Percentiles rank a stretch among this genome's conserved stretches.
phyloP scores from a whole-genome alignment of 345 rosid species.

The Eucalyptus fibrosa region DNA sequence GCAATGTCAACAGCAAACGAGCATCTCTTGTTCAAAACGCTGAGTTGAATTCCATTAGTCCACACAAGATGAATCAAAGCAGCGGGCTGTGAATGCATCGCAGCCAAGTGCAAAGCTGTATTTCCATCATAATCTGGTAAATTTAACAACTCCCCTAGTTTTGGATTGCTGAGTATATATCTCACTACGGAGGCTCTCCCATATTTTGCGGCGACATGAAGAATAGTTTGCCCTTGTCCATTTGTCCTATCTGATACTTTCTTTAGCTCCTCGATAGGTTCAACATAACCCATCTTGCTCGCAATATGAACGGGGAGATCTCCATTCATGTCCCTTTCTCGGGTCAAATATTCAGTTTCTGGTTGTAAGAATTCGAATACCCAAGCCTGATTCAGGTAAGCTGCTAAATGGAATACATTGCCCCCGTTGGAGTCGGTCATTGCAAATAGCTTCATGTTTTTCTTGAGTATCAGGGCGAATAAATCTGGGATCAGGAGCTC shows the following conservation, averaged over 20 bases:
- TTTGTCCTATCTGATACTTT: fast-evolving
- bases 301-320: too few relatives aligned
- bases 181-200: not conserved
- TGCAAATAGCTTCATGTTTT: too few relatives aligned
- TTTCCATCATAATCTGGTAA: fast-evolving
- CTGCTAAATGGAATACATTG: too few relatives aligned
- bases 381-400: fast-evolving
- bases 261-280: fast-evolving
- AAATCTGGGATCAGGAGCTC: too few relatives aligned
- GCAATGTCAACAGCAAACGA: too few relatives aligned
- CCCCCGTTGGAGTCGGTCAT: too few relatives aligned
- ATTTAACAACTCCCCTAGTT: fast-evolving
- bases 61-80: too few relatives aligned
- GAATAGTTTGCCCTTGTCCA: not conserved
- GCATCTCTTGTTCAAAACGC: fast-evolving
- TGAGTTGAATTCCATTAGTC: fast-evolving
- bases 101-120: not conserved
- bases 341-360: fast-evolving
- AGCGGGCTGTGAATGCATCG: not conserved
- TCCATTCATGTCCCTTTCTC: fast-evolving
- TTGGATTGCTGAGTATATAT: not conserved
- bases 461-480: fast-evolving
- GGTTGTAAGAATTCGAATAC: not conserved
- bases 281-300: too few relatives aligned
- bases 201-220: not conserved